These are phyloP conservation scores for Pythium apleroticum DNA, from an alignment of 352 stramenopile genomes.

Conservation along the genomic window DNA sequence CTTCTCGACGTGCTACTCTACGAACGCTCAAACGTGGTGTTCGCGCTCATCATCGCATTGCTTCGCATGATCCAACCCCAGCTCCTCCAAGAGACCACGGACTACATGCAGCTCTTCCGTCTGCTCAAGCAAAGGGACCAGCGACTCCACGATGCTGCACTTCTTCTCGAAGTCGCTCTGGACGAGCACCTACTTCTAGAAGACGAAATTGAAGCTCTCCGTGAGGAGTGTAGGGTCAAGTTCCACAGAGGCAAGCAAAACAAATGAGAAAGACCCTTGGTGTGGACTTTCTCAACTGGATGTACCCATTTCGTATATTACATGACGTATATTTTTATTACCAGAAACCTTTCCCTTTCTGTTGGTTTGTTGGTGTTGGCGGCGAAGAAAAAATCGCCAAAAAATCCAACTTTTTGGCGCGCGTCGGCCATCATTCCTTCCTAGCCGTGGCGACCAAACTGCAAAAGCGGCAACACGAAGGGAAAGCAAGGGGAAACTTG, in stretches of 20 bases:
- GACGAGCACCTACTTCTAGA: slow-evolving; percentile 49
- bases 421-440: slow-evolving; percentile 10
- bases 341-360: neutral
- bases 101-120: slow-evolving; percentile 70
- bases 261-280: neutral
- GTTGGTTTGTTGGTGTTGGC: slow-evolving; percentile 8
- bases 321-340: neutral
- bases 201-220: slow-evolving; percentile 26
- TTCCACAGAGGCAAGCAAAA: slow-evolving; percentile 12
- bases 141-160: slow-evolving; percentile 53
- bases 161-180: slow-evolving; percentile 57
- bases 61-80: slow-evolving; percentile 57
- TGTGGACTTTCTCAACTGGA: neutral
- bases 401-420: slow-evolving; percentile 15
- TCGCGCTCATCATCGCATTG: slow-evolving; percentile 54
- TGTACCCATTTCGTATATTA: slow-evolving; percentile 11
- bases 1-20: slow-evolving; percentile 62
- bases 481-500: slow-evolving; percentile 19
- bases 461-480: neutral
- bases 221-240: slow-evolving; percentile 11
- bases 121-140: slow-evolving; percentile 59
- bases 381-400: neutral
- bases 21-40: slow-evolving; percentile 50
- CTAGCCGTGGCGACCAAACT: slow-evolving; percentile 5
- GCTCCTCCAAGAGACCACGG: slow-evolving; percentile 49